A percentile compares a stretch with the other conserved stretches of the same genome.
Conservation (phyloP, 805 yeast species). For the baker's yeast (Saccharomyces cerevisiae) region DNA sequence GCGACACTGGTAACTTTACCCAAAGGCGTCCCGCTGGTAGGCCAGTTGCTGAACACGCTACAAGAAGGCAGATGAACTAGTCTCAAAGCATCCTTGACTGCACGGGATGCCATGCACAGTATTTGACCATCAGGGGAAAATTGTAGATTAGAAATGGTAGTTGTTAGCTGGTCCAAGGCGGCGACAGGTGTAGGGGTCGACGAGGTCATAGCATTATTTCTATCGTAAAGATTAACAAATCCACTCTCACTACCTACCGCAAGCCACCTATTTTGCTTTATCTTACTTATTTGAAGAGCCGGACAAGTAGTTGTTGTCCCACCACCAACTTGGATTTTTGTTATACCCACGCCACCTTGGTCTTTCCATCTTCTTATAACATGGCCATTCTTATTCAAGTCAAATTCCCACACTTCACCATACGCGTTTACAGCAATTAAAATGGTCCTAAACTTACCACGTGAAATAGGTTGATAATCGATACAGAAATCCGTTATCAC, state of each 20-base stretch:
- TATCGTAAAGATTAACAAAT: constrained; percentile 78
- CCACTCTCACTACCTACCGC: constrained; percentile 90
- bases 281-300: constrained; percentile 8
- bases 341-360: constrained; percentile 76
- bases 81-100: constrained; percentile 76
- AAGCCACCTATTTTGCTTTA: constrained; percentile 53
- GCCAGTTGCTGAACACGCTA: constrained; percentile 90
- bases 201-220: constrained; percentile 17
- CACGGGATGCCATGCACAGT: constrained; percentile 76
- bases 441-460: constrained; percentile 24
- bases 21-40: constrained; percentile 90
- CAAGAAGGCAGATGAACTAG: constrained; percentile 83
- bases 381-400: constrained; percentile 38
- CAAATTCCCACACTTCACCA: constrained; percentile 90
- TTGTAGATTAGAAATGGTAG: constrained; percentile 62
- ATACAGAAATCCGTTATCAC: constrained; percentile 61
- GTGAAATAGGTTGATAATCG: constrained; percentile 26
- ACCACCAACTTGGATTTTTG: constrained; percentile 68
- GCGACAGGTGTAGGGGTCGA: constrained; percentile 44
- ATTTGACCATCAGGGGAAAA: constrained; percentile 88
- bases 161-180: constrained; percentile 69
- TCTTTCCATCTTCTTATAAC: constrained; percentile 72
- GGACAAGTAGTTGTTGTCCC: constrained; percentile 28
- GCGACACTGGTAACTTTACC: constrained; percentile 82
- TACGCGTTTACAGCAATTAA: constrained; percentile 58